These are phyloP conservation scores for Ampelocalamus luodianensis DNA, from an alignment of 176 grass and related monocot genomes.

Conservation along the genomic window DNA sequence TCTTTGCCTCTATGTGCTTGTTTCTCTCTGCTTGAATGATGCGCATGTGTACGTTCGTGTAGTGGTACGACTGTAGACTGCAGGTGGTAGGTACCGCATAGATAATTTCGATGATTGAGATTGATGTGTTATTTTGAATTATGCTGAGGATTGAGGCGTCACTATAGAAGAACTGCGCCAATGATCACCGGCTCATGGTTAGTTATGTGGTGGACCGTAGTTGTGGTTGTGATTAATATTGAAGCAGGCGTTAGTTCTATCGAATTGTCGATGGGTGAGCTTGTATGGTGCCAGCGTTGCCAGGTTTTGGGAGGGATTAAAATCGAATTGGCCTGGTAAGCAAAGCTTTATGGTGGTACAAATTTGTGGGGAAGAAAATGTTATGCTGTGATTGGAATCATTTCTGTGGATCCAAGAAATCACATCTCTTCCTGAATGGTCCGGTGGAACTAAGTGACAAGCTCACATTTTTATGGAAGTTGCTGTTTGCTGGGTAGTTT, in stretches of 20 bases:
- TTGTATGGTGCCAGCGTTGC: neutral
- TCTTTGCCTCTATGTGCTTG: too few relatives aligned
- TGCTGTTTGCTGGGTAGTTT: neutral
- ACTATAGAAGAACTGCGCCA: neutral
- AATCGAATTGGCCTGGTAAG: neutral
- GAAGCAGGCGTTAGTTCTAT: neutral
- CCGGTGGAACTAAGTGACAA: neutral
- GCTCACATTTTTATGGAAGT: neutral
- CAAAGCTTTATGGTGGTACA: neutral
- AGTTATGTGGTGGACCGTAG: neutral
- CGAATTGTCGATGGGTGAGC: neutral
- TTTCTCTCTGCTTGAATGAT: too few relatives aligned
- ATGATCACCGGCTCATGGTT: neutral
- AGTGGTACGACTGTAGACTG: neutral
- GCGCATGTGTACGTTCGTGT: neutral
- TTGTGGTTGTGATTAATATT: neutral
- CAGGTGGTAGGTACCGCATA: too few relatives aligned
- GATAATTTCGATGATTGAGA: neutral
- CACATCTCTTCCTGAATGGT: neutral
- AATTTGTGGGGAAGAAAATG: neutral
- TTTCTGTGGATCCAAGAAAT: neutral
- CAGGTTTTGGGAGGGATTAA: neutral
- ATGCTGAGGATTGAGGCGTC: too few relatives aligned
- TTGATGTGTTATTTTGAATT: neutral
- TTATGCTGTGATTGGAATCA: neutral